Evolutionary conservation across 108 stramenopile species (phyloP), one percentile per base, ranked within the genome.

Genomic region (Licmophora abbreviata): DNA sequence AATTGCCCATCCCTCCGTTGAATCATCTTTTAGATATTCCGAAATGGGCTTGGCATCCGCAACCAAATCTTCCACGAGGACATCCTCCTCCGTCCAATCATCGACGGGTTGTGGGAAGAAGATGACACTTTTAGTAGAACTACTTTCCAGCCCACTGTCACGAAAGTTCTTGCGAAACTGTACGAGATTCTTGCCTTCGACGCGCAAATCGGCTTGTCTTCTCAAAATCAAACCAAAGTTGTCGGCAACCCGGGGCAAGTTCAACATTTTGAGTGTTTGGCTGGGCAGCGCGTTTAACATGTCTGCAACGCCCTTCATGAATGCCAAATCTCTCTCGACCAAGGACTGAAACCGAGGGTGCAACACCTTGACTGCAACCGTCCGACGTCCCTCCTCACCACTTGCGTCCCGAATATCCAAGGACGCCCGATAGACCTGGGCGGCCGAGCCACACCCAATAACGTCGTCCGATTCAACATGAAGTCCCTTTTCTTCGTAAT

Each of bases 391-490:
- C 7, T 44, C 48, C 20, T 51, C 60, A 17, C 52, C 59, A 38
- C 34, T 54, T 46, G 5, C 29, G 22, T 58, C 23, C 29, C 37
- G 30, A 14, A 20, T 18, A 23, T 70, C 35, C 14, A 92, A 57
- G 9, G 54, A 74, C 10, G 73, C 88, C 33, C 54, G 60, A 63
- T 94, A 84, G 0, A 94, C 93, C 63, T 90, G 88, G n/a, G 93
- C 93, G 7, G 82, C 93, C 34, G 81, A 76, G 12, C 93, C 93
- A 44, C 84, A 86, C 9, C 93, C 93, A 62, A 89, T 73, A 28
- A 71, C 66, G 29, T 73, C 69, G 22, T 68, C 32, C 9, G 45
- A 11, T n/a, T 59, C 54, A 6, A 88, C 20, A 21, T 49, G 29
- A 34, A 89, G 44, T 7, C 85, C 83, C 14, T 66, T 67, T 20